Base-by-base conservation (phyloP, 139 green algal genomes). In the Volvox africanus region DNA sequence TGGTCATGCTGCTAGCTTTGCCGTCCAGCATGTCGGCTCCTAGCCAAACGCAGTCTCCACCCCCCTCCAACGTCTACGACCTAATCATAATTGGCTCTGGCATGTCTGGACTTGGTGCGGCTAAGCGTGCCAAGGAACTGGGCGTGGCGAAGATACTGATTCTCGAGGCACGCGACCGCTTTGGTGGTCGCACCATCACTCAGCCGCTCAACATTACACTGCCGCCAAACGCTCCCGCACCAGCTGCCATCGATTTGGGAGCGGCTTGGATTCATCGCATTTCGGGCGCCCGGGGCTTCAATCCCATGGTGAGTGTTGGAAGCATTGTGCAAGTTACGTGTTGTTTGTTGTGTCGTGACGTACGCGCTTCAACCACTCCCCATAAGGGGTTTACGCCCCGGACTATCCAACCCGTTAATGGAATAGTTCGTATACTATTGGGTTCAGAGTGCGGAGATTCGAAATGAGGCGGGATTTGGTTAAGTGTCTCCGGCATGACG, bases 221-320 rank as follows among this genome's bases (percentile, higher is more conserved):
- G 80, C 80, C 80, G 18, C 16, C 55, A 28, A 75, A 76, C 55
- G 44, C 80, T 19, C 55, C 80, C 1, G 55, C 28, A 36, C 80
- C 80, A 22, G 55, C 55, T 12, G 80, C n/a, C 50, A 55, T 87
- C n/a, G 80, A 87, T n/a, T n/a, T 87, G 12, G 80, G 80, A 0
- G 80, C 80, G 13, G 80, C 80, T 13, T 87, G 80, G 80, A 75
- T 87, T 37, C 80, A 87, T 28, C 55, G 80, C 28, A n/a, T 24
- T 18, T 75, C 19, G 22, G 44, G 37, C 13, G 55, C 55, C n/a
- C 30, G 19, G 0, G 80, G 55, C 22, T 32, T 37, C 28, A 87
- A 87, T 22, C 80, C 80, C 1, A 76, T 87, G 80, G 80, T 87
- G 12, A 17, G 80, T 33, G 21, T 32, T 68, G 37, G 13, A 32